Base-by-base conservation (phyloP, 2,329 filamentous ascomycete species). In the Colletotrichum australisinense region DNA sequence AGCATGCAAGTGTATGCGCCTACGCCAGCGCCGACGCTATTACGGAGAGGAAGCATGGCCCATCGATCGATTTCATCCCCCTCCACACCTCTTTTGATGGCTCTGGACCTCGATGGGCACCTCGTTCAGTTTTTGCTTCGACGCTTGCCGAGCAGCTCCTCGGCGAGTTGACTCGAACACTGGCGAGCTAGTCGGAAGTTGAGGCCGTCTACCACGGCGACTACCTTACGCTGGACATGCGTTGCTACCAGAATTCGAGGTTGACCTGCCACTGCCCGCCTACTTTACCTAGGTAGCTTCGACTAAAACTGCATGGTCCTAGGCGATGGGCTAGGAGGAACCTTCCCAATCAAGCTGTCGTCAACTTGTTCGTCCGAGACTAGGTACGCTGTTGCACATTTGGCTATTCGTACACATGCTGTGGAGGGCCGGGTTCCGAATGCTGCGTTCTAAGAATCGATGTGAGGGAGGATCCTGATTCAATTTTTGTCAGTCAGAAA, bases 1-100 rank as follows among this genome's bases (percentile, higher is more conserved):
- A 46, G 38, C 58, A 55, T 64, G 69, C 65, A 72, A 69, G 69
- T 63, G 53, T 9, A 63, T 63, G 58, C 65, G 65, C 65, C 65
- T 42, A 59, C 58, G 58, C 65, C 69, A 72, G 52, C 42, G 28
- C 42, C 57, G 42, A 56, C 38, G 46, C 30, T 49, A 64, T 49
- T 49, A 49, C 19, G 42, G 42, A 22, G 52, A 11, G 38, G 38
- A 16, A 42, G 38, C 38, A 26, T 53, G 46, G 46, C 62, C 62
- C 32, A 64, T 55, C 22, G 46, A 38, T 64, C 49, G 62, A 52
- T 42, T 30, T 42, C 69, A 53, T n/a, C 35, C 32, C 56, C 56
- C 53, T 28, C 53, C 53, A 35, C 49, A 62, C 32, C 62, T 22
- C 16, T 56, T 52, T 35, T 32, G 46, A n/a, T 58, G 32, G 12